These are phyloP conservation scores for Claviceps monticola DNA, from an alignment of 2,329 filamentous ascomycete species.

Conservation along the genomic window DNA sequence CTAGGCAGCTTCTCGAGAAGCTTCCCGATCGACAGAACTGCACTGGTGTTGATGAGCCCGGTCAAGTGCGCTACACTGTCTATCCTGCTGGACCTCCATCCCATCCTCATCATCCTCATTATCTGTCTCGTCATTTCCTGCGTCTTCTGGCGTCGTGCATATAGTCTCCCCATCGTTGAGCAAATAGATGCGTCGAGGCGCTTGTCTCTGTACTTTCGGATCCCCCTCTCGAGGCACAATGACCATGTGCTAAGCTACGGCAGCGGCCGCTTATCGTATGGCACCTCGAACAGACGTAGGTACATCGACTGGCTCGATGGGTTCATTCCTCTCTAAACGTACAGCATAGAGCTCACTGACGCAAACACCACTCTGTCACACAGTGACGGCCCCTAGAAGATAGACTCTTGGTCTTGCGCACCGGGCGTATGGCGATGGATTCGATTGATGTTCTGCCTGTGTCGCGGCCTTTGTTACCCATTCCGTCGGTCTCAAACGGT, in stretches of 20 bases:
- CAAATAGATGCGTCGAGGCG: not conserved
- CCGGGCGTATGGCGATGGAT: constrained; percentile 10
- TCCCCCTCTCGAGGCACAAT: not conserved
- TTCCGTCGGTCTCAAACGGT: not conserved
- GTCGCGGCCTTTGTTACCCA: constrained; percentile 8
- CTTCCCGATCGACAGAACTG: not conserved
- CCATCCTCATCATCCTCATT: not conserved
- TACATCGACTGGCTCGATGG: not conserved
- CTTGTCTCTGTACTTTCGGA: not conserved
- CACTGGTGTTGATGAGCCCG: not conserved
- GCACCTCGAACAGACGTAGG: not conserved
- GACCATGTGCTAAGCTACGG: not conserved
- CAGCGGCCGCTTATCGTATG: constrained; percentile 2
- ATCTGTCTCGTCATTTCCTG: not conserved
- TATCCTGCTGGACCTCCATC: not conserved
- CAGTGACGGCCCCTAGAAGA: constrained; percentile 6
- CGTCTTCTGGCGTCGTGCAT: not conserved
- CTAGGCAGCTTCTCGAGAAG: not conserved
- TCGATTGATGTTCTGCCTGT: constrained; percentile 9
- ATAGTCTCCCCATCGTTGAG: not conserved
- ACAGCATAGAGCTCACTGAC: not conserved
- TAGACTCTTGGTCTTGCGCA: constrained; percentile 6
- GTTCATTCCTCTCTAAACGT: not conserved
- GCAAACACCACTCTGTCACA: not conserved
- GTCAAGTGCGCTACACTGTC: not conserved